phyloP scores from a whole-genome alignment of 164 flowering plant species.

The Kalanchoe fedtschenkoi region DNA sequence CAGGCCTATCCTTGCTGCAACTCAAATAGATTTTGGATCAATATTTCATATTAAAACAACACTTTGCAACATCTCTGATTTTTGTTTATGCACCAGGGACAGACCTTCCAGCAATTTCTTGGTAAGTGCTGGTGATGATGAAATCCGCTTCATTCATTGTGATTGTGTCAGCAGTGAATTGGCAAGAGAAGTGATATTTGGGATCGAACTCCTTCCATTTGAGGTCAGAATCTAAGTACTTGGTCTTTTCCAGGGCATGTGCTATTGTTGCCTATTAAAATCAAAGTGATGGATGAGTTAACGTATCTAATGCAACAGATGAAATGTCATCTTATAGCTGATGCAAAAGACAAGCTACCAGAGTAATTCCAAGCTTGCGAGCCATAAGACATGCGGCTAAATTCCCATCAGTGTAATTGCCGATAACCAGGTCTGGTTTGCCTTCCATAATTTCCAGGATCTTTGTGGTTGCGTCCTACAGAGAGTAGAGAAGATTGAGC shows the following conservation, averaged over 20 bases:
- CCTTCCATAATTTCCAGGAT: constrained; percentile 23
- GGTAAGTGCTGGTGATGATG: constrained; percentile 59
- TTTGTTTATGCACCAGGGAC: neutral
- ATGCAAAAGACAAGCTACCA: constrained; percentile 17
- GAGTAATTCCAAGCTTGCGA: constrained; percentile 44
- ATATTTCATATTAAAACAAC: neutral
- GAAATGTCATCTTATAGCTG: neutral
- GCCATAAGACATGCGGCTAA: constrained; percentile 52
- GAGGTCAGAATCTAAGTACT: constrained; percentile 54
- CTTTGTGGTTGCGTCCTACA: neutral
- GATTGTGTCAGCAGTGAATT: constrained; percentile 52
- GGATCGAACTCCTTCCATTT: constrained; percentile 51
- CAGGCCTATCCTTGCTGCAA: constrained; percentile 40
- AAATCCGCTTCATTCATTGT: constrained; percentile 61
- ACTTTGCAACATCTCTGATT: neutral
- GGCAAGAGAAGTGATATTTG: constrained; percentile 63
- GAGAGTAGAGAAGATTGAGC: neutral
- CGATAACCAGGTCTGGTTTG: constrained; percentile 55
- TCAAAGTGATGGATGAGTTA: neutral
- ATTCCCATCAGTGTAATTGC: constrained; percentile 66
- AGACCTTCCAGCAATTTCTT: constrained; percentile 73
- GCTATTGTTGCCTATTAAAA: constrained; percentile 47
- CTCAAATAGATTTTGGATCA: too few species aligned
- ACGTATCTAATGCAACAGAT: neutral
- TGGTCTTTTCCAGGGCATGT: constrained; percentile 67